Percentiles rank a stretch among this genome's conserved stretches.
Evolutionary conservation across 352 stramenopile species (phyloP).

Genomic region (Phytophthora sp.): DNA sequence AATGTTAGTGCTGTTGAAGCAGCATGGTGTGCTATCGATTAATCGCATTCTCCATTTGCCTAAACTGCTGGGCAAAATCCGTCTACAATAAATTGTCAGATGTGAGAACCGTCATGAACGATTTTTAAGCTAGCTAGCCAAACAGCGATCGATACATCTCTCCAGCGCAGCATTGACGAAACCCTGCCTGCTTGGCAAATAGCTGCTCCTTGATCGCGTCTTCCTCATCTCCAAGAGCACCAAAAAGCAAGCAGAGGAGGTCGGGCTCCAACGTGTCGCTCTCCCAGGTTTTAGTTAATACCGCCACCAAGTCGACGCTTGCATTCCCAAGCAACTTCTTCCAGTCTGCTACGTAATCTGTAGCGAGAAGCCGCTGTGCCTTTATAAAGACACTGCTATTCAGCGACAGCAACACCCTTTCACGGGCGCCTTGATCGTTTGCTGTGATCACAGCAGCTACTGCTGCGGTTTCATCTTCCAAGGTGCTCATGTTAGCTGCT

Average conservation of each 20-base stretch:
- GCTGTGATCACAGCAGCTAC: conserved; percentile 14
- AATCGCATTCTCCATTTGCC: no score
- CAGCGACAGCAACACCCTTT: conserved; percentile 41
- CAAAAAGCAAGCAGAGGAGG: conserved; percentile 41
- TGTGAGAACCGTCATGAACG: no score
- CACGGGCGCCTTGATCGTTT: conserved; percentile 29
- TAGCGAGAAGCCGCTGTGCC: conserved; percentile 28
- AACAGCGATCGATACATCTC: conserved; percentile 34
- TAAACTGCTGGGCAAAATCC: no score
- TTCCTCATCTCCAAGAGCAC: conserved; percentile 39
- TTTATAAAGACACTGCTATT: conserved; percentile 3
- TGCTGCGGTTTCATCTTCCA: conserved; percentile 11
- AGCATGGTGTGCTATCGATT: no score
- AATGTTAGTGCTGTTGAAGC: no score
- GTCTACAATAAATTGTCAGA: no score
- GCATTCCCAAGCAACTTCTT: conserved; percentile 36
- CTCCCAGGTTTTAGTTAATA: conserved; percentile 58
- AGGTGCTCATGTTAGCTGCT: neutral
- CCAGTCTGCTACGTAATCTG: conserved; percentile 29
- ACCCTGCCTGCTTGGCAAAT: conserved; percentile 46
- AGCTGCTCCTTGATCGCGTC: conserved; percentile 41
- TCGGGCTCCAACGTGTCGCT: conserved; percentile 16
- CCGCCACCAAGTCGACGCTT: conserved; percentile 44
- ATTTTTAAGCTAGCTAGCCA: no score
- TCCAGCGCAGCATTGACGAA: conserved; percentile 30